Percentiles rank a stretch among this genome's conserved stretches.
These are phyloP conservation scores for Hypholoma sublateritium DNA, from an alignment of 768 basidiomycete species.

Conservation along the genomic window DNA sequence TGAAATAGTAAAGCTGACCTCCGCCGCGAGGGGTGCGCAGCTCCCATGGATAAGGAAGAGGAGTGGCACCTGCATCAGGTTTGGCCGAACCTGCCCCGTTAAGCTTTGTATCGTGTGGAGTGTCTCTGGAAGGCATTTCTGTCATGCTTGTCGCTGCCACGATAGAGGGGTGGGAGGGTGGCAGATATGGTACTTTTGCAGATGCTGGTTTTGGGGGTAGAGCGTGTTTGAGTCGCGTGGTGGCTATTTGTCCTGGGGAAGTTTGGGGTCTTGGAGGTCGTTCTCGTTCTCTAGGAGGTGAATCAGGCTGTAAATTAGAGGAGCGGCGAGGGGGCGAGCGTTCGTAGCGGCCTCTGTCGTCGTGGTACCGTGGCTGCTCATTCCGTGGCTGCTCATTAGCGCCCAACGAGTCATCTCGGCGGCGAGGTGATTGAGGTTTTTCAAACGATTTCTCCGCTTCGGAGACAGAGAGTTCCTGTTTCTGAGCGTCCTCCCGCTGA, in stretches of 20 bases:
- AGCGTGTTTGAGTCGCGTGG: conserved; percentile 57
- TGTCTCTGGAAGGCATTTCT: conserved; percentile 30
- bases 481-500: conserved; percentile 17
- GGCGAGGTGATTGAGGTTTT: conserved; percentile 10
- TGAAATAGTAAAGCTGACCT: conserved; percentile 54
- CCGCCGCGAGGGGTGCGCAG: conserved; percentile 49
- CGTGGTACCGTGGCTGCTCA: conserved; percentile 9
- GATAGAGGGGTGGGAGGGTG: conserved; percentile 57
- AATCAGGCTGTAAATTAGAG: background rate
- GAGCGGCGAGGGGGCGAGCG: background rate
- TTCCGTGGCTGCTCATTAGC: conserved; percentile 17
- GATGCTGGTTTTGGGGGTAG: conserved; percentile 66
- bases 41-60: conserved; percentile 64
- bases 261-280: conserved; percentile 10
- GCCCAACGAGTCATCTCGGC: conserved; percentile 12
- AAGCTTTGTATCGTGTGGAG: conserved; percentile 38
- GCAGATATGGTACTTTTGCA: conserved; percentile 48
- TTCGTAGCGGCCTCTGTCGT: conserved; percentile 9
- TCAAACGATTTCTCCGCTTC: conserved; percentile 5
- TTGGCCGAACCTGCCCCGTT: conserved; percentile 21
- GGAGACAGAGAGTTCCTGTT: background rate
- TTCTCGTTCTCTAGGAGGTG: conserved; percentile 15
- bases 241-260: conserved; percentile 21
- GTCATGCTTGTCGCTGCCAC: conserved; percentile 65
- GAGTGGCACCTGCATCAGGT: conserved; percentile 26